Conservation (phyloP, 257 asterid genomes). For the Solanum piurae region DNA sequence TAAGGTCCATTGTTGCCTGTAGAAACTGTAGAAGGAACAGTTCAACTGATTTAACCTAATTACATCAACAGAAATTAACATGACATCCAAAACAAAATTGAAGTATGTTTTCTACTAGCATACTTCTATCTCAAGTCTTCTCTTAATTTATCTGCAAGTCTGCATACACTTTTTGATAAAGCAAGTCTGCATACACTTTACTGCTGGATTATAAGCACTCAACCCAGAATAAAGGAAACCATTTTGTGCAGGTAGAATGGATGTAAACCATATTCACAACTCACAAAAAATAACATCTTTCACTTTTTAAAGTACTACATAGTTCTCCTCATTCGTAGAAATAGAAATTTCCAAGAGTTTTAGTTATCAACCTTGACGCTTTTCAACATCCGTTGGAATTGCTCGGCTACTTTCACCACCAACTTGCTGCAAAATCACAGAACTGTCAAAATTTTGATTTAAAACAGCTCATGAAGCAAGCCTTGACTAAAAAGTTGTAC, state of each 20-base stretch:
- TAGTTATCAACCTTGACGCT: constrained; percentile 50
- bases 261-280: not conserved
- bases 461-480: not conserved
- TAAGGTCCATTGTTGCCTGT: constrained; percentile 42
- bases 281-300: not conserved
- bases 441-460: not conserved
- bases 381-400: constrained; percentile 42
- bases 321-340: not conserved
- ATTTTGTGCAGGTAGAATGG: not conserved
- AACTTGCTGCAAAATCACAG: constrained; percentile 28
- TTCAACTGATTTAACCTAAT: constrained; percentile 3
- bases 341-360: not conserved
- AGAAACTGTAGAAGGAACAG: constrained; percentile 10
- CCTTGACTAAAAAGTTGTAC: not conserved
- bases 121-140: not conserved
- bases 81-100: not conserved
- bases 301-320: not conserved
- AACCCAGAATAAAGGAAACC: not conserved
- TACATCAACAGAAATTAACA: not conserved
- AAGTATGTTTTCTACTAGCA: not conserved
- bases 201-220: not conserved
- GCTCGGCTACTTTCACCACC: constrained; percentile 82
- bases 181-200: not conserved
- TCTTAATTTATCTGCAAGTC: not conserved
- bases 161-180: not conserved